Evolutionary conservation across 352 stramenopile species (phyloP), one percentile per base, ranked within the genome.

Genomic region (Thraustotheca clavata): DNA sequence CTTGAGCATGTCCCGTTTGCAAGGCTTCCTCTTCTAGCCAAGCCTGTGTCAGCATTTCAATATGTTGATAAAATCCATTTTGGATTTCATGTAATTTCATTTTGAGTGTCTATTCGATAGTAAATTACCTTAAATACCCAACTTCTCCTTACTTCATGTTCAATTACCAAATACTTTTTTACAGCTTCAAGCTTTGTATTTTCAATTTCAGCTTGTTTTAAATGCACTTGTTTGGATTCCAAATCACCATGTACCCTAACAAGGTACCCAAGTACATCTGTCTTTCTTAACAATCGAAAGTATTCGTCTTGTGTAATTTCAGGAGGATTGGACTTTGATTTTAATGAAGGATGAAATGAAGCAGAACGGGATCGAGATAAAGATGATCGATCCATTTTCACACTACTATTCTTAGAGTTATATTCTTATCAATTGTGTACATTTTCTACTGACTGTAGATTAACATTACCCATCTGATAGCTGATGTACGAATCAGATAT

Each of bases 271-370:
- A 62, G 35, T 22, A 62, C 52, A 35, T 62, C 52, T 14, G 52
- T 62, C 31, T 62, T 62, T 16, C 31, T 18, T 7, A 62, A 26
- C 2, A 62, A 27, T 9, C 52, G 52, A 55, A 62, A 62, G 52
- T 62, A 62, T 39, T 62, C 52, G 32, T 62, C 35, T 11, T 62
- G 32, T 22, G 52, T 22, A 5, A 62, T 62, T 26, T 62, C 52
- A 20, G 52, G 31, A n/a, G 2, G 22, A 12, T 43, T 46, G 20
- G 31, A 14, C 35, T n/a, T 18, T 18, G 43, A 9, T 31, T 52
- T 52, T n/a, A n/a, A n/a, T n/a, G n/a, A n/a, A n/a, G n/a, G n/a
- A n/a, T n/a, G n/a, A n/a, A n/a, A n/a, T n/a, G n/a, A n/a, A n/a
- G n/a, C n/a, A n/a, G n/a, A n/a, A n/a, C n/a, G n/a, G n/a, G n/a